These are phyloP conservation scores for Zymoseptoria ardabiliae DNA, from an alignment of 2,329 filamentous ascomycete genomes.

Conservation along the genomic window DNA sequence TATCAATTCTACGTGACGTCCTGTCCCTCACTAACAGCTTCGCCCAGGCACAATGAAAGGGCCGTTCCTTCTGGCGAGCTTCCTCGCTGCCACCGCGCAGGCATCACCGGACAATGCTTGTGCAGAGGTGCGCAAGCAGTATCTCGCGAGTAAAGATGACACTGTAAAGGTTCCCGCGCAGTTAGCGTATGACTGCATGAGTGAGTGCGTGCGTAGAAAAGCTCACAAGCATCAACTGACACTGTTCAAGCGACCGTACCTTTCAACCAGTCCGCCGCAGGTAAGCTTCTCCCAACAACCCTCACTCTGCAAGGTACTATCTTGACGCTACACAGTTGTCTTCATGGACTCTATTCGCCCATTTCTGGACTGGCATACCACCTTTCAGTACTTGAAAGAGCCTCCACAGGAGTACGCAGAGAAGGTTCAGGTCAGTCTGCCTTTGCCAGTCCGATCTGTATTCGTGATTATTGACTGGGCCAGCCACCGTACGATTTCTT, in stretches of 20 bases:
- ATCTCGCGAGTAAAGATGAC: constrained; percentile 7
- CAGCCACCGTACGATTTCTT: constrained; percentile 38
- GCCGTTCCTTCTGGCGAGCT: not conserved
- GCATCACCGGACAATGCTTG: constrained; percentile 15
- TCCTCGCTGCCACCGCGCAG: not conserved
- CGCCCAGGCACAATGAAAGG: not conserved
- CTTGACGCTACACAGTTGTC: constrained; percentile 26
- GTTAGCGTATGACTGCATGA: constrained; percentile 41
- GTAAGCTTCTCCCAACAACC: not conserved
- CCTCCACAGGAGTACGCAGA: constrained; percentile 40
- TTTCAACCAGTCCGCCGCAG: constrained; percentile 35
- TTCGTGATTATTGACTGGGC: not conserved
- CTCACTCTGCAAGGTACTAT: not conserved
- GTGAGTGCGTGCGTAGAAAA: constrained; percentile 1
- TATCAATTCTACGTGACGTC: no score
- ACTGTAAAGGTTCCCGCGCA: constrained; percentile 37
- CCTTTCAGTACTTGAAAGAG: constrained; percentile 37
- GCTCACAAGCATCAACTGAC: not conserved
- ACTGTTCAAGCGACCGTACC: constrained; percentile 29
- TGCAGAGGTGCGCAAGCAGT: constrained; percentile 20
- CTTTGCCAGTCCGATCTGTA: not conserved
- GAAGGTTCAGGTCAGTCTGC: constrained; percentile 27
- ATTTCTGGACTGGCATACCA: constrained; percentile 43
- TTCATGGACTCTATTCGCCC: constrained; percentile 39
- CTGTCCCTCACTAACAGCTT: not conserved